Base-by-base conservation (phyloP, 805 yeast genomes). In the Metschnikowia cerradonensis region DNA sequence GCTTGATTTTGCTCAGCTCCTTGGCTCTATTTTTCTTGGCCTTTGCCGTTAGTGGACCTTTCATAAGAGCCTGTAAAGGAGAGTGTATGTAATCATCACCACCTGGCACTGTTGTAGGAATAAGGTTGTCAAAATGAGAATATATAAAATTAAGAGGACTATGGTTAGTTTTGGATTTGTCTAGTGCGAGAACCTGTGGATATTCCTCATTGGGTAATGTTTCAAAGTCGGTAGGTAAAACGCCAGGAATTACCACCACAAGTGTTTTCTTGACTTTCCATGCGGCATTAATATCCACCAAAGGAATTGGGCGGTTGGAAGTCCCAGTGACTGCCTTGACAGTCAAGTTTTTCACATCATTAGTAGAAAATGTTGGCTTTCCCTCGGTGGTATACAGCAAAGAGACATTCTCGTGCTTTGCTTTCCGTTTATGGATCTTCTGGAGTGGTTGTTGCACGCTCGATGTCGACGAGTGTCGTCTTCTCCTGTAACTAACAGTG, bases 101-200 rank as follows among this genome's bases (percentile, higher is more conserved):
- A 0, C 96, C 96, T 0, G 96, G 95, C 5, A 83, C 73, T 26
- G 66, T 61, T 1, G 85, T 67, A 0, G 85, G 85, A 45, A 83
- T 64, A 11, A 74, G 60, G 31, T 68, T 57, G 0, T 65, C 60
- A 57, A 83, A 85, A 2, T 65, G 62, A 0, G 66, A 54, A 3
- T 65, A 49, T 45, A 82, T 65, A 46, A 72, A 70, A 2, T 65
- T 47, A 44, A 75, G 64, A 4, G 62, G n/a, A 34, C 23, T 52
- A 48, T 38, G 52, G 15, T 20, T 26, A 5, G 11, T 41, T 10
- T 41, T 20, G 6, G 33, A 6, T 19, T 38, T 39, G 26, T 49
- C 51, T 34, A 45, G 48, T 1, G 46, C 33, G 19, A 41, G 43
- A n/a, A 45, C 38, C 19, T 34, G 45, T 14, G 43, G 37, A 23